Percentiles rank a stretch among this genome's conserved stretches.
These are phyloP conservation scores for Boletus sp. DNA, from an alignment of 1,284 basidiomycete species.

Conservation along the genomic window DNA sequence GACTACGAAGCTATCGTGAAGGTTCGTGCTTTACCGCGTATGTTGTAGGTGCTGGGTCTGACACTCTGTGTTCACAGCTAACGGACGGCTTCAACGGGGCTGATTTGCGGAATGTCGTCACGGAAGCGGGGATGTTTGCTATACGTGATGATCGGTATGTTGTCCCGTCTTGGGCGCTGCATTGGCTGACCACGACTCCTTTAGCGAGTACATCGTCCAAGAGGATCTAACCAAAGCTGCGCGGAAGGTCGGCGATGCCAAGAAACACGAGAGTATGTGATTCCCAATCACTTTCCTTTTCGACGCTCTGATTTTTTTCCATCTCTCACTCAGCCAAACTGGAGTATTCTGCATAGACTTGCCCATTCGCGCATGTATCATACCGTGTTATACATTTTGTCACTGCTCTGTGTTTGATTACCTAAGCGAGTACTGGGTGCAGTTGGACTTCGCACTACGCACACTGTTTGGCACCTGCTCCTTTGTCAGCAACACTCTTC, in stretches of 20 bases:
- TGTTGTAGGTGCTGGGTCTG: neutral
- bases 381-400: slow-evolving; percentile 18
- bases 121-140: slow-evolving; percentile 99
- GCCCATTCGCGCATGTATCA: slow-evolving; percentile 18
- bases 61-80: slow-evolving; percentile 43
- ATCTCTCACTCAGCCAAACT: slow-evolving; percentile 46
- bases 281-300: neutral
- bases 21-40: slow-evolving; percentile 37
- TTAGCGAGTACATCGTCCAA: slow-evolving; percentile 84
- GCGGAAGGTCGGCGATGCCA: slow-evolving; percentile 91
- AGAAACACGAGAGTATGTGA: slow-evolving; percentile 88
- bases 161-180: neutral
- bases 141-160: slow-evolving; percentile 88
- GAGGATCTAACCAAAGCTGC: slow-evolving; percentile 99
- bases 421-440: slow-evolving; percentile 12
- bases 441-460: too few relatives aligned
- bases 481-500: neutral
- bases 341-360: slow-evolving; percentile 48
- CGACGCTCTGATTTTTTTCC: slow-evolving; percentile 1
- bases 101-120: slow-evolving; percentile 94
- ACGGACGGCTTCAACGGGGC: slow-evolving; percentile 94
- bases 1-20: slow-evolving; percentile 98
- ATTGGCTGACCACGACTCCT: neutral
- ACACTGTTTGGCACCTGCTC: too few relatives aligned
- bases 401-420: too few relatives aligned